Percentiles rank a stretch among this genome's conserved stretches.
These are phyloP conservation scores for Paratinospora sagittata DNA, from an alignment of 164 flowering plant species.

Conservation along the genomic window DNA sequence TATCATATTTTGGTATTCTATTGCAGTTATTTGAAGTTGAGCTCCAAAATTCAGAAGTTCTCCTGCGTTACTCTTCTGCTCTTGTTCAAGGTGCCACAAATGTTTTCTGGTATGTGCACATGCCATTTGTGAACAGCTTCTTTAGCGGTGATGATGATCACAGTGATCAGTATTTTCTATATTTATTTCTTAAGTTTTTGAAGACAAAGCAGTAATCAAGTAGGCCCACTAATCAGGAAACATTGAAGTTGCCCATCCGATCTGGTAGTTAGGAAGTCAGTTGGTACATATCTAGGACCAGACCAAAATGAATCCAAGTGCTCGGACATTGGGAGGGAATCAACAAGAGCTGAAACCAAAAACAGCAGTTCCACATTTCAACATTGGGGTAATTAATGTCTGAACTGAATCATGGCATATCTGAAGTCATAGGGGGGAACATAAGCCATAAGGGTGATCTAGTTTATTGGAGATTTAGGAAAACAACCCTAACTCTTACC, in stretches of 20 bases:
- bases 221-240: not conserved
- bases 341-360: too few species aligned
- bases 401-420: too few species aligned
- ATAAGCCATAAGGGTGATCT: too few species aligned
- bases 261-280: not conserved
- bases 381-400: too few species aligned
- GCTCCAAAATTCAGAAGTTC: slow-evolving; percentile 64
- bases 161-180: not conserved
- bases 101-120: slow-evolving; percentile 74
- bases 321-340: not conserved
- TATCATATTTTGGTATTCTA: slow-evolving; percentile 3
- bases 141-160: not conserved
- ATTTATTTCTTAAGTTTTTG: not conserved
- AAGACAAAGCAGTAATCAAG: not conserved
- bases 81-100: slow-evolving; percentile 95
- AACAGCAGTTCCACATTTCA: too few species aligned
- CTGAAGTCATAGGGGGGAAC: too few species aligned
- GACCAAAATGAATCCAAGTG: not conserved
- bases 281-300: not conserved
- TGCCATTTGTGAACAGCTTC: not conserved
- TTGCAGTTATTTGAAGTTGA: slow-evolving; percentile 90
- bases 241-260: not conserved
- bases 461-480: too few species aligned
- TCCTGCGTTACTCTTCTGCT: slow-evolving; percentile 88
- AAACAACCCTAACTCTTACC: too few species aligned